Evolutionary conservation across 768 basidiomycete species (phyloP).

Genomic region (Termitomyces sp.): DNA sequence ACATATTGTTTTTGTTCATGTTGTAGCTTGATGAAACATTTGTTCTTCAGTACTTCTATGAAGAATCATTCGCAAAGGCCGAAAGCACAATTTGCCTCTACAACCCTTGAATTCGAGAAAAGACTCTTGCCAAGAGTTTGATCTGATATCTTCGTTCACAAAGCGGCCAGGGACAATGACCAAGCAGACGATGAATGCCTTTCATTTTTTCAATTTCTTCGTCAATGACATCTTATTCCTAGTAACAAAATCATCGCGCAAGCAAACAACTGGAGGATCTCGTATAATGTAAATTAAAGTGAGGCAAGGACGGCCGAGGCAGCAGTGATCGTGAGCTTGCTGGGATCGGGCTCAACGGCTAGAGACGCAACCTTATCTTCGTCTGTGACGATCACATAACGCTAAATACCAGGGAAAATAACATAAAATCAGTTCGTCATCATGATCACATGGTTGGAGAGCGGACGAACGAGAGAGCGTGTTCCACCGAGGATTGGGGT

Average conservation of each 20-base stretch:
- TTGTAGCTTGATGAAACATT: neutral
- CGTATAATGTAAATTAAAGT: conserved; percentile 8
- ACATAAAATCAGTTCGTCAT: neutral
- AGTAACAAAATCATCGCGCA: neutral
- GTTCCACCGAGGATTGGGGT: conserved; percentile 57
- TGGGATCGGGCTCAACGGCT: conserved; percentile 43
- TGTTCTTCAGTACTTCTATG: too few relatives aligned
- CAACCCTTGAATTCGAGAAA: neutral
- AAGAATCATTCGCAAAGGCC: neutral
- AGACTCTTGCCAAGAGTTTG: too few relatives aligned
- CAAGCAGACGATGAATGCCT: neutral
- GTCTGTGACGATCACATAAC: conserved; percentile 53
- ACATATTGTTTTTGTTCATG: neutral
- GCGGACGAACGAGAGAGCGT: conserved; percentile 51
- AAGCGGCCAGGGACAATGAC: neutral
- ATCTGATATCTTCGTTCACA: neutral
- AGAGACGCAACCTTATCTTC: conserved; percentile 50
- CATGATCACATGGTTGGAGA: neutral
- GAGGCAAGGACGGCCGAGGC: conserved; percentile 39
- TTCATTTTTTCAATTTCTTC: neutral
- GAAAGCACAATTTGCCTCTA: neutral
- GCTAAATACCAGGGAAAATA: conserved; percentile 24
- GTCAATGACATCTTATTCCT: neutral
- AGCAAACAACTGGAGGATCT: neutral
- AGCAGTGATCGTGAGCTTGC: conserved; percentile 45